A percentile compares a stretch with the other conserved stretches of the same genome.
These are phyloP conservation scores for Saccharomycopsis phalli DNA, from an alignment of 1,139 yeast genomes.

Conservation along the genomic window DNA sequence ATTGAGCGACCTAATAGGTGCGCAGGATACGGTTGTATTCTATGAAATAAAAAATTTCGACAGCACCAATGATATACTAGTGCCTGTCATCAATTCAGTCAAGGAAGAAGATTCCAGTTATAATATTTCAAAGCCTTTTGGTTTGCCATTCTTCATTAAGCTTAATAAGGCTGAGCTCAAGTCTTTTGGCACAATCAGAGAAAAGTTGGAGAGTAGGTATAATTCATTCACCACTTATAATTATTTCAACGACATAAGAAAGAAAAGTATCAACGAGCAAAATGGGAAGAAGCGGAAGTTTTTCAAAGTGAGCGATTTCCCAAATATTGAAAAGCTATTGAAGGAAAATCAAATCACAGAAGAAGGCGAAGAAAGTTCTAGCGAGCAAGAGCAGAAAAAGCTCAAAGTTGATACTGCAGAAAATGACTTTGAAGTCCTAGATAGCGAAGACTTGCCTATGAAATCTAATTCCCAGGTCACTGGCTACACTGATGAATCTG, in stretches of 20 bases:
- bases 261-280: slow-evolving; percentile 9
- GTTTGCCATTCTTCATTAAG: slow-evolving; percentile 66
- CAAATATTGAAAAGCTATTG: slow-evolving; percentile 22
- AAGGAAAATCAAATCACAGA: slow-evolving; percentile 14
- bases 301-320: slow-evolving; percentile 33
- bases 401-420: slow-evolving; percentile 5
- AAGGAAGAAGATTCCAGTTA: slow-evolving; percentile 32
- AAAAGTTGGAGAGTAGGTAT: slow-evolving; percentile 42
- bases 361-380: background rate
- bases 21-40: slow-evolving; percentile 56
- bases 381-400: slow-evolving; percentile 3
- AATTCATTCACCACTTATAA: slow-evolving; percentile 33
- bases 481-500: slow-evolving; percentile 9
- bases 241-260: slow-evolving; percentile 23
- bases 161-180: slow-evolving; percentile 40
- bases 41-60: slow-evolving; percentile 48
- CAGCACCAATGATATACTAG: slow-evolving; percentile 36
- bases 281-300: slow-evolving; percentile 21
- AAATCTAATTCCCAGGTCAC: background rate
- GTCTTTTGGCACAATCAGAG: slow-evolving; percentile 46
- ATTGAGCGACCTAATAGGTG: slow-evolving; percentile 58
- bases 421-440: background rate
- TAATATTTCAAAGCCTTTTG: slow-evolving; percentile 39
- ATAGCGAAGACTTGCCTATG: background rate
- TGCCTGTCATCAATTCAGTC: slow-evolving; percentile 61